Percentiles rank a stretch among this genome's conserved stretches.
Evolutionary conservation across 2,329 filamentous ascomycete genomes (phyloP).

Genomic region (Fusarium albosuccineum): DNA sequence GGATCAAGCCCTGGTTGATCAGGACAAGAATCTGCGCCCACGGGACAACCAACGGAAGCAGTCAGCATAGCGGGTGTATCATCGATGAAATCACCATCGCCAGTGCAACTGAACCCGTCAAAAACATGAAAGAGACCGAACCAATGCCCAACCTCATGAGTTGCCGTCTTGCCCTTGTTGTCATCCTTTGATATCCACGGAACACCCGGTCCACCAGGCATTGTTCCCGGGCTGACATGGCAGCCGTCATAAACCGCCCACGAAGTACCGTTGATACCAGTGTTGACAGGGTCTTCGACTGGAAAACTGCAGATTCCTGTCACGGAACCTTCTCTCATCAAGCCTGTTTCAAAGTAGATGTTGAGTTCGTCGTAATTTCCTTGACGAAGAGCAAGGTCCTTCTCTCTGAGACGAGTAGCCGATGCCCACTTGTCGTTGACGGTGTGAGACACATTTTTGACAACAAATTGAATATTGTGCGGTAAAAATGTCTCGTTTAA

Average conservation of each 20-base stretch:
- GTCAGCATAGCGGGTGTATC: constrained; percentile 57
- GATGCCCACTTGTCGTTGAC: constrained; percentile 61
- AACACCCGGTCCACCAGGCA: constrained; percentile 53
- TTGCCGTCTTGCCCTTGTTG: constrained; percentile 50
- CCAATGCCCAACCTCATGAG: constrained; percentile 64
- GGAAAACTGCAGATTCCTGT: constrained; percentile 56
- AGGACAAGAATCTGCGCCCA: constrained; percentile 53
- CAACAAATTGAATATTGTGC: constrained; percentile 58
- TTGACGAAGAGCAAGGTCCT: constrained; percentile 61
- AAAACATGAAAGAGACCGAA: constrained; percentile 63
- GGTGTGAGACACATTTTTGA: constrained; percentile 56
- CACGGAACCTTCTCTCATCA: constrained; percentile 56
- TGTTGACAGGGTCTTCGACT: constrained; percentile 52
- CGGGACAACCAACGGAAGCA: constrained; percentile 52
- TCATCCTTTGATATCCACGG: constrained; percentile 43
- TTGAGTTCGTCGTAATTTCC: constrained; percentile 59
- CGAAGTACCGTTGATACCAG: constrained; percentile 50
- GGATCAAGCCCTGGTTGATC: constrained; percentile 49
- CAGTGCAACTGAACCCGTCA: constrained; percentile 53
- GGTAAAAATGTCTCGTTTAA: constrained; percentile 59
- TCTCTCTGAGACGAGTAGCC: constrained; percentile 53
- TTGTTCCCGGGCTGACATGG: constrained; percentile 52
- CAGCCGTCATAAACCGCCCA: constrained; percentile 52
- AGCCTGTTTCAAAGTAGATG: constrained; percentile 58
- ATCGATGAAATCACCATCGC: constrained; percentile 54